These are phyloP conservation scores for Pichia gijzeniarum DNA, from an alignment of 805 yeast genomes.

Conservation along the genomic window DNA sequence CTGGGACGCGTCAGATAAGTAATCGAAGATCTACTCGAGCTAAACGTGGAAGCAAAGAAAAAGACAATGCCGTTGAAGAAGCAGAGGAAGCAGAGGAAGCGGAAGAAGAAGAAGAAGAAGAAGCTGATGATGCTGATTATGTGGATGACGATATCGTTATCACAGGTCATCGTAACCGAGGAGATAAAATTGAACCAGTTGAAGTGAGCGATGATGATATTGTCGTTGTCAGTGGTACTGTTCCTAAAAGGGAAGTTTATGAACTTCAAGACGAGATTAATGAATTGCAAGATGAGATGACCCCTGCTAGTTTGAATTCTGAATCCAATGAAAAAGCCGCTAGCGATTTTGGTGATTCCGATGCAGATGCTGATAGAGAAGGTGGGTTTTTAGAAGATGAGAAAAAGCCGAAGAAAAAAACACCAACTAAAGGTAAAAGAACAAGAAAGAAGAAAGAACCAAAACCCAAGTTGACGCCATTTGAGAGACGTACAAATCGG, in stretches of 20 bases:
- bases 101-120: constrained; percentile 13
- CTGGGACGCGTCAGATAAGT: constrained; percentile 2
- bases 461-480: constrained; percentile 58
- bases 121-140: constrained; percentile 33
- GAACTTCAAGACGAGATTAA: constrained; percentile 16
- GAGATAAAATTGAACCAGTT: constrained; percentile 38
- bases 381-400: constrained; percentile 27
- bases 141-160: constrained; percentile 37
- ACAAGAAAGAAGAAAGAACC: constrained; percentile 20
- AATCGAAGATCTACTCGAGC: background rate
- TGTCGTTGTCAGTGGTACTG: background rate
- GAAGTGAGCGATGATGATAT: constrained; percentile 19
- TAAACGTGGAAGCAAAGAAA: constrained; percentile 9
- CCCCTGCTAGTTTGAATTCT: background rate
- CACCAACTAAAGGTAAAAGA: constrained; percentile 10
- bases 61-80: constrained; percentile 1
- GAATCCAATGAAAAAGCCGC: constrained; percentile 14
- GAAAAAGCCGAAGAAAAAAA: constrained; percentile 7
- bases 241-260: constrained; percentile 3
- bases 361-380: constrained; percentile 33
- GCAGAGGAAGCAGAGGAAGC: constrained; percentile 8
- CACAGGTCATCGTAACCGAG: constrained; percentile 17
- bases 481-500: constrained; percentile 60
- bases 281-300: constrained; percentile 17
- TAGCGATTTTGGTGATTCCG: constrained; percentile 35